Conservation (phyloP, 2,329 filamentous ascomycete genomes). For the Hypoxylon sp. region DNA sequence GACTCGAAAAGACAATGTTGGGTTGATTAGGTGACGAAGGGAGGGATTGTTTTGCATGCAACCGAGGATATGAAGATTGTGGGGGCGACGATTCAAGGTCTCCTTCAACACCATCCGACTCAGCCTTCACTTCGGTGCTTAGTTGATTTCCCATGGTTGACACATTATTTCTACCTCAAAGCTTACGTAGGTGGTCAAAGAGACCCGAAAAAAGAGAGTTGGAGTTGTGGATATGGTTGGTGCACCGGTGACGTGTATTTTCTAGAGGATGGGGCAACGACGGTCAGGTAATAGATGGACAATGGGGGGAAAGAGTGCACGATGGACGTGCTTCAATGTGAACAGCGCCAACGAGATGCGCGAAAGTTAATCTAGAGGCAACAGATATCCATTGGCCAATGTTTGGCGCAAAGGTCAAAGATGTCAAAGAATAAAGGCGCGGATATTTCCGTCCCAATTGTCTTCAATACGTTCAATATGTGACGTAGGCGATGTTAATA, state of each 20-base stretch:
- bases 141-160: conserved; percentile 34
- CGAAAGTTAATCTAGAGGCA: not conserved
- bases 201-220: not conserved
- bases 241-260: not conserved
- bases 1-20: conserved; percentile 40
- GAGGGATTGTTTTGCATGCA: not conserved
- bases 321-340: not conserved
- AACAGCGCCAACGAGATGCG: not conserved
- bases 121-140: conserved; percentile 30
- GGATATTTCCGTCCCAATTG: conserved; percentile 1
- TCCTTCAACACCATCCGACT: conserved; percentile 17
- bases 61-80: not conserved
- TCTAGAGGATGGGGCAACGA: not conserved
- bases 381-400: not conserved
- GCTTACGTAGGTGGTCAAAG: not conserved
- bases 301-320: not conserved
- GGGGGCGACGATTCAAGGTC: not conserved
- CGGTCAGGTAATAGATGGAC: not conserved
- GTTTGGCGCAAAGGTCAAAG: not conserved
- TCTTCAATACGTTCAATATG: not conserved
- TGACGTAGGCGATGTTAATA: not conserved
- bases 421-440: not conserved
- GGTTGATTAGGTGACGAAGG: conserved; percentile 20
- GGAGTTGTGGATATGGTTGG: not conserved
- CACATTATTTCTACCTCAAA: conserved; percentile 8